Evolutionary conservation across 1,284 basidiomycete genomes (phyloP), one percentile per base, ranked within the genome.

Genomic region (Cryptococcus maquisensis): DNA sequence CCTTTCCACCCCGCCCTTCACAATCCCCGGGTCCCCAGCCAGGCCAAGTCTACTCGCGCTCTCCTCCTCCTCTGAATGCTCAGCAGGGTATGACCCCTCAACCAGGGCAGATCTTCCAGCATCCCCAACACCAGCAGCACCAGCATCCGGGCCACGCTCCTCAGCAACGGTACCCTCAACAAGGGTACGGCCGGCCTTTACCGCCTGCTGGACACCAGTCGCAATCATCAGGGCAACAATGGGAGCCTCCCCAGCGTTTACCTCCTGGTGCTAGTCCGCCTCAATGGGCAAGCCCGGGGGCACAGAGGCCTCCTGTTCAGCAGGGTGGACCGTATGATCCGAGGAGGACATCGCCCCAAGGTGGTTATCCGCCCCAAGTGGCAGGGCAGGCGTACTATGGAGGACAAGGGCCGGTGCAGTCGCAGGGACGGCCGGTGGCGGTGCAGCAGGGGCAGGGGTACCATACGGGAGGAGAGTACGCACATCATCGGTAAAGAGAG

Each of bases 101-200:
- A 57, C 73, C 75, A 2, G 75, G 74, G 9, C 73, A 77, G 59
- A 63, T 75, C 4, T 77, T 73, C 60, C 71, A 72, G 39, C 71
- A 74, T 56, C 72, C 72, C 1, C 52, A 49, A 26, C 40, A 45
- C 10, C 38, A 45, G 2, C 38, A 48, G 38, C 52, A 42, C 41
- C 51, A 47, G 16, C 55, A 48, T 23, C 49, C 47, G 13, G 47
- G 50, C 23, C 43, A 32, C 20, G 36, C 44, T 20, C 38, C 38
- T 32, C 43, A 23, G 15, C 48, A 49, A 44, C 32, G 32, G 13
- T 35, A 53, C 36, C 51, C 51, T 18, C 47, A 38, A 7, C 47
- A 36, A 43, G 38, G 35, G 13, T 52, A 57, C 18, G 48, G 51
- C 15, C 51, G 54, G 24, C 55, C 60, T 13, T 24, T 56, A n/a